Conservation (phyloP, 345 rosid species). For the Laguncularia racemosa region DNA sequence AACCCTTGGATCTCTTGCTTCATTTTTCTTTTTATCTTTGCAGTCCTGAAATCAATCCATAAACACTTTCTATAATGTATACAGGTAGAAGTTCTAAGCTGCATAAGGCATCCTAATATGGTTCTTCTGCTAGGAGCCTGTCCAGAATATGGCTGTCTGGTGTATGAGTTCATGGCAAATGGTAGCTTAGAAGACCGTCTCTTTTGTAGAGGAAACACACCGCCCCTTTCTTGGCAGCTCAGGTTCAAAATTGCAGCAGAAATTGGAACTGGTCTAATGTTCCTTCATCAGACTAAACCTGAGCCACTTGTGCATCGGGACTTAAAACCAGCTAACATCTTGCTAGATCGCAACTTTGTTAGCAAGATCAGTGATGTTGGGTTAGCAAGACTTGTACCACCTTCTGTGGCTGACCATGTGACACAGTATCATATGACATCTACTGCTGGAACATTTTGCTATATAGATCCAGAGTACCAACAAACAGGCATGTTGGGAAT, state of each 20-base stretch:
- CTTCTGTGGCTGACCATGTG: conserved; percentile 5
- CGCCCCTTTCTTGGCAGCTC: conserved; percentile 11
- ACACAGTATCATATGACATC: conserved; percentile 16
- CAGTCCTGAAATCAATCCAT: too few relatives aligned
- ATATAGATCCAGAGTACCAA: conserved; percentile 17
- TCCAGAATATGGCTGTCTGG: conserved; percentile 18
- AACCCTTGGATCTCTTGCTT: too few relatives aligned
- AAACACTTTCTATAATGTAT: background rate
- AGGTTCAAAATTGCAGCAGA: conserved; percentile 14
- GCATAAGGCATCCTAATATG: conserved; percentile 21
- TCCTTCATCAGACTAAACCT: conserved; percentile 18
- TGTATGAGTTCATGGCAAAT: conserved; percentile 15
- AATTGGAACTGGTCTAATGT: conserved; percentile 14
- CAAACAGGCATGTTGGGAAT: conserved; percentile 19
- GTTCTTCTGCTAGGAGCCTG: conserved; percentile 22
- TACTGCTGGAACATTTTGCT: conserved; percentile 18
- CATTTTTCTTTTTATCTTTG: too few relatives aligned
- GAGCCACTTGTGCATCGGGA: conserved; percentile 18
- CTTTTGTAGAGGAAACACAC: conserved; percentile 5
- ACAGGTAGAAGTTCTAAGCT: conserved; percentile 17
- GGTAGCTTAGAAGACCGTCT: conserved; percentile 17
- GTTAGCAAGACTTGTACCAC: conserved; percentile 19
- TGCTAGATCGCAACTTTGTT: conserved; percentile 10
- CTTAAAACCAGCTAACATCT: conserved; percentile 16
- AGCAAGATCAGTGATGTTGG: conserved; percentile 19